A percentile compares a stretch with the other conserved stretches of the same genome.
These are phyloP conservation scores for Globisporangium nagaii DNA, from an alignment of 352 stramenopile species.

Conservation along the genomic window DNA sequence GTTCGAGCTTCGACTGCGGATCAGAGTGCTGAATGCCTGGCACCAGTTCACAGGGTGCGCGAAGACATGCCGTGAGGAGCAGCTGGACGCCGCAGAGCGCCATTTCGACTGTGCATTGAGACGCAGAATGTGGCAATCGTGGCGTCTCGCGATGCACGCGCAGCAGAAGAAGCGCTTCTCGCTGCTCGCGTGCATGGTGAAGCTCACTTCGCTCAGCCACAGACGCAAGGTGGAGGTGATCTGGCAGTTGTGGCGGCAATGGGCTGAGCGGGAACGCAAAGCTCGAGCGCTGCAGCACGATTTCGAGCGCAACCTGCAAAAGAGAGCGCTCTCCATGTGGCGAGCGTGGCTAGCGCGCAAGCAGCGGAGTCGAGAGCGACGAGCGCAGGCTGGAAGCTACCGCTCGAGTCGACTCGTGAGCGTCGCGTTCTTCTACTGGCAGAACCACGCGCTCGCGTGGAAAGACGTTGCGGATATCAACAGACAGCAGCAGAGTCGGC, in stretches of 20 bases:
- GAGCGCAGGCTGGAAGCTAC: conserved; percentile 18
- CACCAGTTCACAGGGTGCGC: background rate
- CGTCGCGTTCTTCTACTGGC: conserved; percentile 62
- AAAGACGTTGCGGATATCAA: conserved; percentile 29
- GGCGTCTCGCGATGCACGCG: conserved; percentile 14
- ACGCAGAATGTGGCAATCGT: conserved; percentile 7
- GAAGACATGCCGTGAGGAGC: conserved; percentile 4
- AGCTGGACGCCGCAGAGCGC: conserved; percentile 6
- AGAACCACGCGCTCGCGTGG: conserved; percentile 72
- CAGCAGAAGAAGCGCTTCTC: conserved; percentile 35
- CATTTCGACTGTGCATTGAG: conserved; percentile 1
- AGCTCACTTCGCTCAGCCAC: conserved; percentile 23
- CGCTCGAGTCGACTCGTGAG: conserved; percentile 24
- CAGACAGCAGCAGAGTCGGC: background rate
- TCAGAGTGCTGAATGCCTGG: conserved; percentile 1
- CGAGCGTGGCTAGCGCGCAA: background rate
- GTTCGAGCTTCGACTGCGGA: background rate
- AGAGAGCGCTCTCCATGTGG: conserved; percentile 13
- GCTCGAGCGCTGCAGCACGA: conserved; percentile 4
- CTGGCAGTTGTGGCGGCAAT: conserved; percentile 15
- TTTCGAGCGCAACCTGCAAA: background rate
- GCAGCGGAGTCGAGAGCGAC: conserved; percentile 9
- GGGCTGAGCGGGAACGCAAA: conserved; percentile 5
- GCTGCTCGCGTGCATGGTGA: conserved; percentile 47
- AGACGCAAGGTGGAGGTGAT: conserved; percentile 16